Evolutionary conservation across 805 yeast species (phyloP).

Genomic region (Yarrowia sp.): DNA sequence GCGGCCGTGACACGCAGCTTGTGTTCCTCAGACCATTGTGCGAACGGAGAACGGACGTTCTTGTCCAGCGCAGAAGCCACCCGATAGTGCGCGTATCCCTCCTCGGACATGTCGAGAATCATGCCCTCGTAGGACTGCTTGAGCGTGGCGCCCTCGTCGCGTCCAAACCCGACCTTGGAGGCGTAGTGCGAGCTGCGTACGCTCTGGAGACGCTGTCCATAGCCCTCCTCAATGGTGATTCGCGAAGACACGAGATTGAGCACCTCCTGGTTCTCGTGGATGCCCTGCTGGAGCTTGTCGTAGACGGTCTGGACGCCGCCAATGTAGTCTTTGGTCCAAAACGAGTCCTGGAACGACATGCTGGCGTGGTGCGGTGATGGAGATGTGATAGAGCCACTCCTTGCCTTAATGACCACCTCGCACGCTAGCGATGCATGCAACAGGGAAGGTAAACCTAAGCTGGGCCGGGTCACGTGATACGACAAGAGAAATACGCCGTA

Average conservation of each 20-base stretch:
- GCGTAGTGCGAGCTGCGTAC: constrained; percentile 44
- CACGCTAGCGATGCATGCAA: neutral
- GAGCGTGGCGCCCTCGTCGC: constrained; percentile 59
- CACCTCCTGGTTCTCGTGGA: constrained; percentile 66
- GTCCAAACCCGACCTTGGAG: constrained; percentile 42
- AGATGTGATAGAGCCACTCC: constrained; percentile 12
- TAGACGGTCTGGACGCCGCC: constrained; percentile 40
- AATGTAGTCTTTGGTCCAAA: constrained; percentile 41
- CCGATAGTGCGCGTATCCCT: constrained; percentile 55
- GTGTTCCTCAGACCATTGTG: constrained; percentile 69
- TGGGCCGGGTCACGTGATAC: neutral
- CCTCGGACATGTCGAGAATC: constrained; percentile 49
- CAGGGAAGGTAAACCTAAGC: constrained; percentile 12
- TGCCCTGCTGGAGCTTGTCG: constrained; percentile 47
- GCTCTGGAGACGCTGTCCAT: constrained; percentile 55
- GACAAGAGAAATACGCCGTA: too few species aligned
- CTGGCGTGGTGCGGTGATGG: neutral
- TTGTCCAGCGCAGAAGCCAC: constrained; percentile 58
- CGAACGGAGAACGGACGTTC: constrained; percentile 63
- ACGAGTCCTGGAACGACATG: constrained; percentile 33
- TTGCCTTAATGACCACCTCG: constrained; percentile 1
- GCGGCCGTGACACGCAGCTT: constrained; percentile 57
- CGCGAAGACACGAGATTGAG: constrained; percentile 58
- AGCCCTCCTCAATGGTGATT: constrained; percentile 62
- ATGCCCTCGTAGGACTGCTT: constrained; percentile 56